Conservation (phyloP, 441 rosid species). For the Sinapis alba region DNA sequence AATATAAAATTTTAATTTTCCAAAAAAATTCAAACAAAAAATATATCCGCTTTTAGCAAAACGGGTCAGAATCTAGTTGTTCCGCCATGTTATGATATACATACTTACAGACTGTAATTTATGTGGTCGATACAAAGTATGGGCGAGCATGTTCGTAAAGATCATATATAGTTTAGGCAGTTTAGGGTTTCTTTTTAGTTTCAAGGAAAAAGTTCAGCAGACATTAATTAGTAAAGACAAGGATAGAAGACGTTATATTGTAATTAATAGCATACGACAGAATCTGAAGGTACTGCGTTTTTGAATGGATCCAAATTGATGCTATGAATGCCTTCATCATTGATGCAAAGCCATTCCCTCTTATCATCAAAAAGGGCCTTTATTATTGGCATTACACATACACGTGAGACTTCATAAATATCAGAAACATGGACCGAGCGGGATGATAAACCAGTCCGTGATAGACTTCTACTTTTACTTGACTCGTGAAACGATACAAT, state of each 20-base stretch:
- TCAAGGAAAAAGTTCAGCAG: neutral
- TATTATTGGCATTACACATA: neutral
- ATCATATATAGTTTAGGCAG: neutral
- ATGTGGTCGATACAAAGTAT: neutral
- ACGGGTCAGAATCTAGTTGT: too few species aligned
- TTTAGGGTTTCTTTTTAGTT: neutral
- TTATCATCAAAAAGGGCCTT: neutral
- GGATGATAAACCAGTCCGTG: neutral
- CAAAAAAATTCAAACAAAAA: too few species aligned
- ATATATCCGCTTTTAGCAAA: too few species aligned
- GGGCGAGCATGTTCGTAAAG: neutral
- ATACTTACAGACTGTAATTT: too few species aligned
- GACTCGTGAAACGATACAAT: neutral
- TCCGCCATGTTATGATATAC: too few species aligned
- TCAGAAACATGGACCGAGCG: neutral
- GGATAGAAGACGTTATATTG: neutral
- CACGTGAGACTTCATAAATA: neutral
- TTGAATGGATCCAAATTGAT: constrained; percentile 18
- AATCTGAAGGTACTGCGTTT: neutral
- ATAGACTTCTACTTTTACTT: neutral
- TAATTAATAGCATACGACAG: constrained; percentile 14
- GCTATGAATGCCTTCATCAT: constrained; percentile 10
- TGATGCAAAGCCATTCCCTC: constrained; percentile 22
- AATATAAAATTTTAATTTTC: too few species aligned
- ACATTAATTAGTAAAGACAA: neutral